Conservation (phyloP, 176 grass and related monocot genomes). For the Lolium perenne region DNA sequence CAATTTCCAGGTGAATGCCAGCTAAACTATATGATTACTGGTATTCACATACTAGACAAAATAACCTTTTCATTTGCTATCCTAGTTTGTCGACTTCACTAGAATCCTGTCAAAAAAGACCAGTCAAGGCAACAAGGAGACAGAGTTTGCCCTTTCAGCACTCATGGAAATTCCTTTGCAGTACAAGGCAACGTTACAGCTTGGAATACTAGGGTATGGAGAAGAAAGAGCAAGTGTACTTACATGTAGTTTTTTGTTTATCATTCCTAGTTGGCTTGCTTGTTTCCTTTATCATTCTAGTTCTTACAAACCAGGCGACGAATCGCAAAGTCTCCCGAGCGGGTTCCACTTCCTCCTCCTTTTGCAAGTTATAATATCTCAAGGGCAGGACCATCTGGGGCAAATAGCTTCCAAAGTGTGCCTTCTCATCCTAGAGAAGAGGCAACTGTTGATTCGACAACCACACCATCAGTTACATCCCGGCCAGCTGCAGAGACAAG, state of each 20-base stretch:
- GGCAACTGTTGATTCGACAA: constrained; percentile 44
- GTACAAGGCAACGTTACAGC: constrained; percentile 80
- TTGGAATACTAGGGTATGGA: constrained; percentile 80
- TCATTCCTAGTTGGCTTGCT: constrained; percentile 21
- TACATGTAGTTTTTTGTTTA: constrained; percentile 37
- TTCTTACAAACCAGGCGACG: constrained; percentile 55
- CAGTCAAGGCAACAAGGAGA: constrained; percentile 68
- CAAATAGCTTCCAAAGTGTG: constrained; percentile 46
- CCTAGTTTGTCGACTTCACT: constrained; percentile 89
- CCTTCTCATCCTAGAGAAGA: constrained; percentile 50
- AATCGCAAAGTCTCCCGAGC: constrained; percentile 55
- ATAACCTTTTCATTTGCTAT: constrained; percentile 27
- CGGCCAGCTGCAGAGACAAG: constrained; percentile 46
- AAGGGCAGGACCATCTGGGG: constrained; percentile 43
- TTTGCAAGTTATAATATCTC: constrained; percentile 53
- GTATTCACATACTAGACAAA: constrained; percentile 2
- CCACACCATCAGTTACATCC: constrained; percentile 43
- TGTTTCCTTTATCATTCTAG: constrained; percentile 36
- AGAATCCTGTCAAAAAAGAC: constrained; percentile 80
- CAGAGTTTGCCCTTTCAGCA: constrained; percentile 83
- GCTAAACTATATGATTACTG: background rate
- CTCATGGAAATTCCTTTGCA: constrained; percentile 89
- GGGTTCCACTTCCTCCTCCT: constrained; percentile 80
- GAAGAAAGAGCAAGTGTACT: constrained; percentile 38
- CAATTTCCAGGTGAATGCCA: constrained; percentile 62